A percentile compares a stretch with the other conserved stretches of the same genome.
Conservation (phyloP, 139 green algal species). For the Pleodorina starrii region DNA sequence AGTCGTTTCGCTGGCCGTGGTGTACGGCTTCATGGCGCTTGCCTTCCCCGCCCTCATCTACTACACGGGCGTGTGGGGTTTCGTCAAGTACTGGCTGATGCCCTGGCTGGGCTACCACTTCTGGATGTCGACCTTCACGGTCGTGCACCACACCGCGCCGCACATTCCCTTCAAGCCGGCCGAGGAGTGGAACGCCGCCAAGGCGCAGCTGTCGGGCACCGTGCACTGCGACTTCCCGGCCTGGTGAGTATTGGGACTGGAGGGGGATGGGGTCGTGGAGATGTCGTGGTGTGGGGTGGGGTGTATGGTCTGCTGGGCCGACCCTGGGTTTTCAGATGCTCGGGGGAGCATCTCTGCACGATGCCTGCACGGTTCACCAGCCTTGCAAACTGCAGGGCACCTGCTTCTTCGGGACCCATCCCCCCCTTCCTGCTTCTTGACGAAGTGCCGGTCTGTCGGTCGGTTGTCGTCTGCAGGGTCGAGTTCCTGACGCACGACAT, state of each 20-base stretch:
- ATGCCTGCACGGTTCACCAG: no score
- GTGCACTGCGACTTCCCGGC: conserved; percentile 97
- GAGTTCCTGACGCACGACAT: conserved; percentile 98
- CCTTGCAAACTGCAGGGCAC: no score
- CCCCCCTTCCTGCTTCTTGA: no score
- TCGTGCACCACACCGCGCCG: conserved; percentile 97
- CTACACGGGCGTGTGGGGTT: conserved; percentile 78
- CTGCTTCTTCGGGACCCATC: no score
- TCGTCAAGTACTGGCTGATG: conserved; percentile 98
- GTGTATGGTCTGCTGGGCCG: no score
- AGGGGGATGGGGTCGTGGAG: no score
- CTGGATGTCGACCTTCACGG: conserved; percentile 98
- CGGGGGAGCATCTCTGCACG: no score
- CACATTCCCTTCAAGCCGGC: conserved; percentile 98
- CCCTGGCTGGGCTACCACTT: conserved; percentile 99
- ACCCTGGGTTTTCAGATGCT: no score
- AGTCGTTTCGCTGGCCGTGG: conserved; percentile 82
- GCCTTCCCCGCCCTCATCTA: conserved; percentile 83
- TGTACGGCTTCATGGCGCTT: conserved; percentile 76
- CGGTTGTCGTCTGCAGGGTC: conserved; percentile 77
- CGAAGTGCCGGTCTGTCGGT: no score
- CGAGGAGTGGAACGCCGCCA: conserved; percentile 91
- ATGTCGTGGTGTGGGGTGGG: no score
- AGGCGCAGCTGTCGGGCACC: conserved; percentile 91
- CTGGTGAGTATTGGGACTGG: conserved; percentile 62